Evolutionary conservation across 2,329 filamentous ascomycete genomes (phyloP).

Genomic region (Xylaria multiplex): DNA sequence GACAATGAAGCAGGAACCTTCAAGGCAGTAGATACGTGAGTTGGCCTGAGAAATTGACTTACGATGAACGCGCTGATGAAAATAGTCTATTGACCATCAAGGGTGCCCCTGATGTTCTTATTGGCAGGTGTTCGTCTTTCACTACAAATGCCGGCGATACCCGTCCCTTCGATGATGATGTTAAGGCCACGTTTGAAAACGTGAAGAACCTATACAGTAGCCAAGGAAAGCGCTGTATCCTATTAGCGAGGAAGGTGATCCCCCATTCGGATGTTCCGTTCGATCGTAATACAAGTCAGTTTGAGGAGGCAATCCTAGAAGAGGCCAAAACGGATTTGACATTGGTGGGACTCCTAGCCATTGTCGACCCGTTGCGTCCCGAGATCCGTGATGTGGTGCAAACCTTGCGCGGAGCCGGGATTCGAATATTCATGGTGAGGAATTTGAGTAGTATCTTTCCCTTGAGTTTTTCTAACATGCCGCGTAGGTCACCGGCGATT

Average conservation of each 20-base stretch:
- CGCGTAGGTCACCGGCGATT: constrained; percentile 76
- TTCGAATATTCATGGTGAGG: constrained; percentile 78
- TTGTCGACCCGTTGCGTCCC: constrained; percentile 80
- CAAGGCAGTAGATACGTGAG: constrained; percentile 52
- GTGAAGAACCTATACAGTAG: constrained; percentile 76
- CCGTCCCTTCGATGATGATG: constrained; percentile 58
- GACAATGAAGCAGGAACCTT: constrained; percentile 50
- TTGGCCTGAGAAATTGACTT: constrained; percentile 13
- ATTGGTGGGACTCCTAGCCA: constrained; percentile 78
- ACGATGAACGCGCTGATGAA: constrained; percentile 51
- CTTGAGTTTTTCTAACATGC: constrained; percentile 5
- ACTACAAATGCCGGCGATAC: constrained; percentile 65
- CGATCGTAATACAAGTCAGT: constrained; percentile 58
- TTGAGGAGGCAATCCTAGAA: constrained; percentile 67
- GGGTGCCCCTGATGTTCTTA: constrained; percentile 78
- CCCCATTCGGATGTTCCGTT: constrained; percentile 53
- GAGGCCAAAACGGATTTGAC: constrained; percentile 72
- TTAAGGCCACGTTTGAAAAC: constrained; percentile 60
- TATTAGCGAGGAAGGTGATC: constrained; percentile 71
- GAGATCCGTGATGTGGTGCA: constrained; percentile 75
- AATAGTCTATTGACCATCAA: constrained; percentile 75
- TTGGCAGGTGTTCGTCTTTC: constrained; percentile 69
- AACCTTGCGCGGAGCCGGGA: constrained; percentile 74
- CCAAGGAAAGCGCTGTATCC: constrained; percentile 73
- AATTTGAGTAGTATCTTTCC: background rate